phyloP scores from a whole-genome alignment of 2,329 filamentous ascomycete species.

The Alternaria triticina region DNA sequence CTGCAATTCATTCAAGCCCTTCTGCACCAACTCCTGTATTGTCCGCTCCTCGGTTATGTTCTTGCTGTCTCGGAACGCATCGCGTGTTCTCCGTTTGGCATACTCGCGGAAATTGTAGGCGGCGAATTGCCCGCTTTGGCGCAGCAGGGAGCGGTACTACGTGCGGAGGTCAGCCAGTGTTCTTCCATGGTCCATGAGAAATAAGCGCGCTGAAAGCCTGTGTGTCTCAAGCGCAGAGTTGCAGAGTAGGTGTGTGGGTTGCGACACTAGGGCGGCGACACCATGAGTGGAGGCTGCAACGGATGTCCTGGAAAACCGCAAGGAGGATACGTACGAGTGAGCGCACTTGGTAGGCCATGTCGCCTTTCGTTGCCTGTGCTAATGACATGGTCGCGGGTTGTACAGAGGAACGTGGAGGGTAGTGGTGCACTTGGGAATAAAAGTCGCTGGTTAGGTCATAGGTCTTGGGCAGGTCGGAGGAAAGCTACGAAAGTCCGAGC shows the following conservation, averaged over 20 bases:
- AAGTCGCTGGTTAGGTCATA: conserved; percentile 43
- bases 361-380: conserved; percentile 43
- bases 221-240: neutral
- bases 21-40: conserved; percentile 88
- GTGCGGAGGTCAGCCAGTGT: conserved; percentile 1
- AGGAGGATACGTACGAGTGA: conserved; percentile 44
- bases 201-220: neutral
- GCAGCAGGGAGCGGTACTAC: conserved; percentile 90
- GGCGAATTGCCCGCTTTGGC: conserved; percentile 84
- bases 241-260: neutral
- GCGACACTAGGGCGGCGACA: neutral
- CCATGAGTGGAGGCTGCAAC: neutral
- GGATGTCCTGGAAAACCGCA: neutral
- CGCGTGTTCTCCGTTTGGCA: conserved; percentile 85
- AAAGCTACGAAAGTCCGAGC: conserved; percentile 41
- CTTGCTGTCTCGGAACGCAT: conserved; percentile 86
- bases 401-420: conserved; percentile 2
- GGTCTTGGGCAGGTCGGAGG: conserved; percentile 30
- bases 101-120: conserved; percentile 99
- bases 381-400: conserved; percentile 39
- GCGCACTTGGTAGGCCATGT: conserved; percentile 49
- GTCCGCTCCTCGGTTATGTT: conserved; percentile 73
- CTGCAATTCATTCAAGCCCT: conserved; percentile 84
- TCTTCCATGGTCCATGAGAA: neutral
- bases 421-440: conserved; percentile 46